Conservation (phyloP, 2,329 filamentous ascomycete genomes). For the Alternaria arborescens region DNA sequence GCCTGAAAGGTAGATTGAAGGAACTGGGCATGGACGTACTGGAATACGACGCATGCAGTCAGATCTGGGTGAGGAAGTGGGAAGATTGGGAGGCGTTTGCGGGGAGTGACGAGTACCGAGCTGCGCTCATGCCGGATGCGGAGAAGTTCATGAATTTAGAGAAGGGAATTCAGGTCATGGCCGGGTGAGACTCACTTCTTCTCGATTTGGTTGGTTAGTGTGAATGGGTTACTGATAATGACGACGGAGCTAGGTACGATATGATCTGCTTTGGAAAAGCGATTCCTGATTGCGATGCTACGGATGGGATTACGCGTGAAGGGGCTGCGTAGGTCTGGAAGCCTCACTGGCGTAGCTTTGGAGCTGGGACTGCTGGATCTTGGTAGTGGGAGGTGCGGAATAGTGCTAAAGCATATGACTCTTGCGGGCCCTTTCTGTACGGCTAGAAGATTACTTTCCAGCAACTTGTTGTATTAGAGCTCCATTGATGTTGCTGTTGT, state of each 20-base stretch:
- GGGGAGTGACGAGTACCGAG: conserved; percentile 31
- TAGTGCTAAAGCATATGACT: too few relatives aligned
- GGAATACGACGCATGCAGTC: conserved; percentile 36
- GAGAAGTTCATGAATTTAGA: conserved; percentile 40
- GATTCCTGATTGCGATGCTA: conserved; percentile 33
- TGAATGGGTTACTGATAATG: too few relatives aligned
- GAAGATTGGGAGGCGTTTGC: conserved; percentile 36
- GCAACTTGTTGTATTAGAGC: too few relatives aligned
- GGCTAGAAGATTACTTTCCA: too few relatives aligned
- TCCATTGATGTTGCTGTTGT: too few relatives aligned
- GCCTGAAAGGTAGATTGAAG: not conserved
- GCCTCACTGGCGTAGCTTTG: not conserved
- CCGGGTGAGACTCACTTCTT: conserved; percentile 21
- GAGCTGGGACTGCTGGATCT: too few relatives aligned
- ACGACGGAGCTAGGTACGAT: conserved; percentile 23
- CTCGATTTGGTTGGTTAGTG: too few relatives aligned
- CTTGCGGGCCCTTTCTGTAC: too few relatives aligned
- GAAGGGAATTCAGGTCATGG: conserved; percentile 36
- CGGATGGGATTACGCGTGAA: conserved; percentile 30
- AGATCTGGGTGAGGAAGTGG: conserved; percentile 36
- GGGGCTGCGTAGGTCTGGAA: not conserved
- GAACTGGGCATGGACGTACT: not conserved
- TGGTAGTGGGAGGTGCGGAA: too few relatives aligned
- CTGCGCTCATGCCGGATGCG: conserved; percentile 33
- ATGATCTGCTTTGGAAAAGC: conserved; percentile 38